Conservation (phyloP, 2,329 filamentous ascomycete species). For the Colletotrichum costaricense region DNA sequence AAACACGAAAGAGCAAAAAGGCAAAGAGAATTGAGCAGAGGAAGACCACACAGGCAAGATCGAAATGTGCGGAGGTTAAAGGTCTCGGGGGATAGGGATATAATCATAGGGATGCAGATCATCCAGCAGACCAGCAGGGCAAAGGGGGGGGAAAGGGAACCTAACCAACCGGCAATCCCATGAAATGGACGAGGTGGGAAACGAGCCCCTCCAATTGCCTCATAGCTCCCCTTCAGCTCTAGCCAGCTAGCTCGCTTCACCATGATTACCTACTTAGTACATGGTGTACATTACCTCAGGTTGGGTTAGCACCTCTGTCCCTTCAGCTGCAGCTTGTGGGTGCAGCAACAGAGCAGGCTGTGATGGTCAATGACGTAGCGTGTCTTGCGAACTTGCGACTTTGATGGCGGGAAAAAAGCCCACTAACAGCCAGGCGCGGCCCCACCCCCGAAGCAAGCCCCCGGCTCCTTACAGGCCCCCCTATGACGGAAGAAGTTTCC, state of each 20-base stretch:
- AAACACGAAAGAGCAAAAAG: constrained; percentile 2
- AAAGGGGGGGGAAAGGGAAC: not conserved
- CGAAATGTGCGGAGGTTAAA: not conserved
- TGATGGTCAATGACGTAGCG: constrained; percentile 35
- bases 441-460: constrained; percentile 14
- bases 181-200: constrained; percentile 5
- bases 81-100: constrained; percentile 19
- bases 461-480: constrained; percentile 17
- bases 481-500: constrained; percentile 31
- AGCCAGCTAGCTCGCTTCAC: not conserved
- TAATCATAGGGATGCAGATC: constrained; percentile 4
- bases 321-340: constrained; percentile 27
- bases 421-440: constrained; percentile 26
- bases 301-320: not conserved
- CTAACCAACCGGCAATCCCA: not conserved
- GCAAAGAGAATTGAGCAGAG: constrained; percentile 15
- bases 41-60: constrained; percentile 9
- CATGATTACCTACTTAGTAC: not conserved
- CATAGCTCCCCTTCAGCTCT: constrained; percentile 29
- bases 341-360: not conserved
- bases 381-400: constrained; percentile 23
- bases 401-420: constrained; percentile 12
- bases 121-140: not conserved
- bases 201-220: constrained; percentile 34
- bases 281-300: not conserved